These are phyloP conservation scores for Alternaria novae-zelandiae DNA, from an alignment of 2,329 filamentous ascomycete species.

Conservation along the genomic window DNA sequence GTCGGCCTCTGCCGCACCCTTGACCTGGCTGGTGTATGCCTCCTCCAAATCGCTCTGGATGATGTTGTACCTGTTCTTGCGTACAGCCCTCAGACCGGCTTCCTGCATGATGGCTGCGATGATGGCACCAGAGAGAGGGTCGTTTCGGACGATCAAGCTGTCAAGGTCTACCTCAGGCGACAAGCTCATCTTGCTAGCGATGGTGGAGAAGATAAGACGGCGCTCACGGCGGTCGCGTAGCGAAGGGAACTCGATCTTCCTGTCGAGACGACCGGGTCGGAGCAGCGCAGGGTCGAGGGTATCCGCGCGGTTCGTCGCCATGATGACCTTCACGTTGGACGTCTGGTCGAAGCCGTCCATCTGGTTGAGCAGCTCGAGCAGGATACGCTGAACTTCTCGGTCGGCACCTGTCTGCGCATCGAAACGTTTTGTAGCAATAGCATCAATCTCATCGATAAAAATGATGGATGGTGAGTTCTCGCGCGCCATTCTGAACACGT, in stretches of 20 bases:
- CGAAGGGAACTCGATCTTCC: conserved; percentile 99
- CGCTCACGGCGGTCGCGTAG: conserved; percentile 92
- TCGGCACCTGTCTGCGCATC: conserved; percentile 98
- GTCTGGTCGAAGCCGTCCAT: conserved; percentile 99
- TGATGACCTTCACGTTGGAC: conserved; percentile 99
- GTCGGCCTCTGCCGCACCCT: conserved; percentile 74
- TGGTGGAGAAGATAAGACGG: conserved; percentile 96
- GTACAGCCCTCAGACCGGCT: conserved; percentile 88
- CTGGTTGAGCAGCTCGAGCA: conserved; percentile 96
- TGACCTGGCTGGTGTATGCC: conserved; percentile 96
- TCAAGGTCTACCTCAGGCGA: conserved; percentile 96
- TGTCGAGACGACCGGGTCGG: conserved; percentile 90
- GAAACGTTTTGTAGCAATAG: conserved; percentile 98
- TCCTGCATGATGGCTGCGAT: conserved; percentile 99
- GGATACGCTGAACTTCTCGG: conserved; percentile 96
- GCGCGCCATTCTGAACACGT: conserved; percentile 98
- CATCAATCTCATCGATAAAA: conserved; percentile 99
- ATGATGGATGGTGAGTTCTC: conserved; percentile 99
- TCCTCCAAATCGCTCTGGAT: conserved; percentile 97
- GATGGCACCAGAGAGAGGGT: conserved; percentile 91
- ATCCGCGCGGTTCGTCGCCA: conserved; percentile 98
- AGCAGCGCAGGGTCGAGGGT: conserved; percentile 94
- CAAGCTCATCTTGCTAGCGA: conserved; percentile 95
- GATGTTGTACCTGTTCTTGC: conserved; percentile 99
- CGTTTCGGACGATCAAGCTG: conserved; percentile 93